Conservation (phyloP, 768 basidiomycete species). For the Suillus tomentosus region DNA sequence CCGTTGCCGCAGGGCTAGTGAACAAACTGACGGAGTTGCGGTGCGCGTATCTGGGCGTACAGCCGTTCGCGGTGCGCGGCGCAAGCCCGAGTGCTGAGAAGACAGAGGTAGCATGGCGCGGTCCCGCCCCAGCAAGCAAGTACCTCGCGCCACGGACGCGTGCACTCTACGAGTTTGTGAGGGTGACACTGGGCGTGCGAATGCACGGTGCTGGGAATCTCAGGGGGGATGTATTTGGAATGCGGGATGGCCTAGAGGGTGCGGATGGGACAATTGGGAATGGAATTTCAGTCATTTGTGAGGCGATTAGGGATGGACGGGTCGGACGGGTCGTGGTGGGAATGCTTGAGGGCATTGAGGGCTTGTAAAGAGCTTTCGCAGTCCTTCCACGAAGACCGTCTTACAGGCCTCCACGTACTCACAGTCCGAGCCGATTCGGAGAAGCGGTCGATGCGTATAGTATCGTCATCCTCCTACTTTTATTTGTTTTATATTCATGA, state of each 20-base stretch:
- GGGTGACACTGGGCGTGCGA: conserved; percentile 66
- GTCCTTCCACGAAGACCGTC: too few relatives aligned
- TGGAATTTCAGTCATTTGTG: conserved; percentile 74
- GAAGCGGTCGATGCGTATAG: neutral
- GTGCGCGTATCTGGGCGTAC: conserved; percentile 32
- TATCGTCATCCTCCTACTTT: neutral
- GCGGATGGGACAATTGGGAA: conserved; percentile 57
- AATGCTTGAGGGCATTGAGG: conserved; percentile 41
- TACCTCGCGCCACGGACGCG: conserved; percentile 57
- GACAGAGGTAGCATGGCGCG: conserved; percentile 42
- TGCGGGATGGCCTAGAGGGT: conserved; percentile 53
- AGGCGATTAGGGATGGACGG: conserved; percentile 75
- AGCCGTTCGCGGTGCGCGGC: conserved; percentile 23
- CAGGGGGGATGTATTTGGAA: conserved; percentile 57
- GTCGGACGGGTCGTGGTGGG: conserved; percentile 58
- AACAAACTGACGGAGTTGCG: conserved; percentile 29
- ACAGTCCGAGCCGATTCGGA: neutral
- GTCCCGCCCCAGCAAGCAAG: conserved; percentile 64
- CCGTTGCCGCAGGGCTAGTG: conserved; percentile 19
- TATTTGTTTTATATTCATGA: neutral
- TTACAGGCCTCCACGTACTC: neutral
- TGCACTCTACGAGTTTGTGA: conserved; percentile 76
- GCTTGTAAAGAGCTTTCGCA: neutral
- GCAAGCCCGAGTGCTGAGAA: conserved; percentile 2
- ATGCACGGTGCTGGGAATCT: conserved; percentile 84